Evolutionary conservation across 2,329 filamentous ascomycete species (phyloP), one percentile per base, ranked within the genome.

Genomic region (Diaporthe sp.): DNA sequence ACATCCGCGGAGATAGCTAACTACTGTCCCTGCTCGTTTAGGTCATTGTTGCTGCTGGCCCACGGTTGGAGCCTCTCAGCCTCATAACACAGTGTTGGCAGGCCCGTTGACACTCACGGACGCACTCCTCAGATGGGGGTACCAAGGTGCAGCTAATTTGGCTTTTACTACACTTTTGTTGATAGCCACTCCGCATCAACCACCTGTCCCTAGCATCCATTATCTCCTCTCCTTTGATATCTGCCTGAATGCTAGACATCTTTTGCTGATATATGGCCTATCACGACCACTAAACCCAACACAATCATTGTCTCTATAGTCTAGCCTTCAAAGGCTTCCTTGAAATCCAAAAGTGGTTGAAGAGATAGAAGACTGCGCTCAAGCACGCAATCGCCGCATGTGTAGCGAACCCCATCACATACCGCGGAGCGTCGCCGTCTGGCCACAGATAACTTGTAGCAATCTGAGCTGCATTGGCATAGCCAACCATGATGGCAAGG

Each of bases 371-470:
- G 1, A 63, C 25, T 8, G 58, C 37, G 37, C 58, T 63, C 58
- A 63, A 44, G 17, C 58, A 63, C 8, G 58, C 58, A 30, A 63
- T 63, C 15, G 58, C 37, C 15, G 58, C 58, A 30, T 63, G 58
- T 12, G 37, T 63, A 17, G 58, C 58, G 25, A 63, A 44, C 8
- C 58, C 58, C 58, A 63, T 63, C 4, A 63, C 37, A n/a, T 63
- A 44, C 2, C 58, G n/a, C 17, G 58, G 58, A 1, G n/a, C 27
- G 37, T 63, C 58, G 15, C 37, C 44, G 4, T 63, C 58, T 1
- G 58, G 58, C 58, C 58, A 63, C 17, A 63, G 27, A 39, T 63
- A 63, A 27, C 58, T 63, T 15, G 58, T 63, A n/a, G 58, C 58
- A 22, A 63, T 63, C 37, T 63, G 58, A 12, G 58, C 58, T 13